Conservation (phyloP, 2,329 filamentous ascomycete genomes). For the Cercospora berteroae region DNA sequence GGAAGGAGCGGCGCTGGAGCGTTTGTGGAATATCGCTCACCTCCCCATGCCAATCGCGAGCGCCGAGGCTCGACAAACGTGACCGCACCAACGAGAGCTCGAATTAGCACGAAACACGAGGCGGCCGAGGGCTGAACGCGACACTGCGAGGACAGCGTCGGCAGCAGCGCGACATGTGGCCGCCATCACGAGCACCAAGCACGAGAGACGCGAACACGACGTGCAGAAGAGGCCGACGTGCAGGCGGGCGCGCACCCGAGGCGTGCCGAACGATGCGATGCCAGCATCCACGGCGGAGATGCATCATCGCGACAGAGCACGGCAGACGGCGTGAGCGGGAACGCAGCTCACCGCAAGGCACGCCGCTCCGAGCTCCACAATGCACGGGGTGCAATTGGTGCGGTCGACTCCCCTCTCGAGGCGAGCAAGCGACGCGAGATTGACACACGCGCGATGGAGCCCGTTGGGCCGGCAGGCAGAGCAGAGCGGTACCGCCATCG, state of each 20-base stretch:
- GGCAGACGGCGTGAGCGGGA: neutral
- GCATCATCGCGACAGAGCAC: neutral
- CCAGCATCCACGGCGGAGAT: neutral
- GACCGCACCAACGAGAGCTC: neutral
- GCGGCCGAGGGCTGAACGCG: neutral
- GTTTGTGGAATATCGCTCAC: neutral
- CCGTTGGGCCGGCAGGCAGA: neutral
- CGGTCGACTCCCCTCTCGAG: constrained; percentile 1
- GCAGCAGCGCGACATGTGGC: neutral
- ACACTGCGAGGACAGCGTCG: neutral
- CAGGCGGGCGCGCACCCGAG: neutral
- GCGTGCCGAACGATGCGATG: neutral
- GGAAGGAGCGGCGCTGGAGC: neutral
- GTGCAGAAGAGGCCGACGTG: neutral
- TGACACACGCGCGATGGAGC: neutral
- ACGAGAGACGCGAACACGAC: neutral
- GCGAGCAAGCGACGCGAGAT: neutral
- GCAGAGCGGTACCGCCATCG: neutral
- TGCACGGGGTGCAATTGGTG: neutral
- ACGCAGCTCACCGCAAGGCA: neutral
- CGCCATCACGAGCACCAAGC: neutral
- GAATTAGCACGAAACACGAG: constrained; percentile 1
- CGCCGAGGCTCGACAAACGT: neutral
- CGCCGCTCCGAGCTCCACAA: constrained; percentile 3
- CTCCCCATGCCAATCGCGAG: neutral